Conservation (phyloP, 2,329 filamentous ascomycete species). For the Nigrospora oryzae region DNA sequence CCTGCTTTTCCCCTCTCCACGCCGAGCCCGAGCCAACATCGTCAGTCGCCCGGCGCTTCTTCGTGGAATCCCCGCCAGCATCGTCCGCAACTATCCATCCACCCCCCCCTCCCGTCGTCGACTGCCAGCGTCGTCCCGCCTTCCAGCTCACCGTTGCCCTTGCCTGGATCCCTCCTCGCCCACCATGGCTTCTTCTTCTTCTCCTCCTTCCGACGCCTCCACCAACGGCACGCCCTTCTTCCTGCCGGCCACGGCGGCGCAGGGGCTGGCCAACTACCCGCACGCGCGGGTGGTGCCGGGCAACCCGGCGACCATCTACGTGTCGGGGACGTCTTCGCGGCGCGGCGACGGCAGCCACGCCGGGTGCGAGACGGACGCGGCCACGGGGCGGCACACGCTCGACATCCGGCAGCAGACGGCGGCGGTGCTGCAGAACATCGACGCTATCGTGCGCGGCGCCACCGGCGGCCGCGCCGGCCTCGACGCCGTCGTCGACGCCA, state of each 20-base stretch:
- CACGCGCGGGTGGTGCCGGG: constrained; percentile 20
- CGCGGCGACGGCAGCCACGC: constrained; percentile 23
- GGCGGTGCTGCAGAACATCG: constrained; percentile 23
- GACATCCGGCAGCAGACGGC: constrained; percentile 22
- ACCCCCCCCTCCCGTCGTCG: too few relatives aligned
- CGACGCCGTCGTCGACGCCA: constrained; percentile 23
- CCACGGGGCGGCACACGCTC: constrained; percentile 14
- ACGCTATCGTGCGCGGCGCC: constrained; percentile 18
- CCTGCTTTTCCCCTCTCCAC: too few relatives aligned
- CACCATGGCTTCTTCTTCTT: constrained; percentile 7
- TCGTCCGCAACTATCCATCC: too few relatives aligned
- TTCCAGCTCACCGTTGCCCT: too few relatives aligned
- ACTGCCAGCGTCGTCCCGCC: too few relatives aligned
- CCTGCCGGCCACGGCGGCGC: constrained; percentile 17
- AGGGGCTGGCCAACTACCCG: constrained; percentile 25
- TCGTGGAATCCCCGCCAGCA: too few relatives aligned
- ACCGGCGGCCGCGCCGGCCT: constrained; percentile 17
- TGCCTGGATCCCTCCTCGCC: too few relatives aligned
- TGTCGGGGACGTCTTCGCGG: constrained; percentile 23
- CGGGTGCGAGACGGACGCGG: constrained; percentile 15
- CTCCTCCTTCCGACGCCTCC: background rate
- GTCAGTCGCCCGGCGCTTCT: too few relatives aligned
- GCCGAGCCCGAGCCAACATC: too few relatives aligned
- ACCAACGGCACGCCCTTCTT: constrained; percentile 20
- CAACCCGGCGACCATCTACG: constrained; percentile 15